These are phyloP conservation scores for Trametopsis cervina DNA, from an alignment of 768 basidiomycete genomes.

Conservation along the genomic window DNA sequence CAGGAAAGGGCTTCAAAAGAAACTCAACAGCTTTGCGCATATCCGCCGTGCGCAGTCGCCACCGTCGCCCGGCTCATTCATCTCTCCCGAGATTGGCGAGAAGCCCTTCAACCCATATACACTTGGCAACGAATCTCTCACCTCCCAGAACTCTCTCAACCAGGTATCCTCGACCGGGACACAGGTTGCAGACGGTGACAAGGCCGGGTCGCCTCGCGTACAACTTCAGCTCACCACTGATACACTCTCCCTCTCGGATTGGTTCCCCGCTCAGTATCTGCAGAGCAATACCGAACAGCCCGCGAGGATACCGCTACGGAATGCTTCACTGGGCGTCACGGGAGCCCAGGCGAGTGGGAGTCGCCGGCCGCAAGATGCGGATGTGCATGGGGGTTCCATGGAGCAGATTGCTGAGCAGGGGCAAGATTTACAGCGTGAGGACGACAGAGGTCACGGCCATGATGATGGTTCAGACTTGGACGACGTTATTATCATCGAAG, in stretches of 20 bases:
- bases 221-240: constrained; percentile 17
- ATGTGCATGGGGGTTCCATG: background rate
- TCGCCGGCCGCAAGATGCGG: too few relatives aligned
- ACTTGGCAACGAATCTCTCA: background rate
- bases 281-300: constrained; percentile 8
- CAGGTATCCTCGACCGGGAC: background rate
- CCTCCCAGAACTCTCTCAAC: constrained; percentile 4
- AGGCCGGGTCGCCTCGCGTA: constrained; percentile 14
- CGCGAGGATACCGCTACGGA: constrained; percentile 14
- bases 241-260: constrained; percentile 16
- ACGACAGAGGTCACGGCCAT: too few relatives aligned
- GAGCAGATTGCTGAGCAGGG: background rate
- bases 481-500: constrained; percentile 13
- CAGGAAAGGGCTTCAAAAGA: constrained; percentile 16
- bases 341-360: background rate
- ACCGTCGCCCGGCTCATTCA: constrained; percentile 22
- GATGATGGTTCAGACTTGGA: too few relatives aligned
- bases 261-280: constrained; percentile 18
- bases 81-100: constrained; percentile 19
- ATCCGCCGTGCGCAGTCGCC: constrained; percentile 17
- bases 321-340: constrained; percentile 15
- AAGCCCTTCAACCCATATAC: constrained; percentile 16
- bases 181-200: background rate
- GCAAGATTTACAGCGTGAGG: background rate
- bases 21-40: constrained; percentile 14